phyloP scores from a whole-genome alignment of 345 rosid genomes.

The Noccaea caerulescens region DNA sequence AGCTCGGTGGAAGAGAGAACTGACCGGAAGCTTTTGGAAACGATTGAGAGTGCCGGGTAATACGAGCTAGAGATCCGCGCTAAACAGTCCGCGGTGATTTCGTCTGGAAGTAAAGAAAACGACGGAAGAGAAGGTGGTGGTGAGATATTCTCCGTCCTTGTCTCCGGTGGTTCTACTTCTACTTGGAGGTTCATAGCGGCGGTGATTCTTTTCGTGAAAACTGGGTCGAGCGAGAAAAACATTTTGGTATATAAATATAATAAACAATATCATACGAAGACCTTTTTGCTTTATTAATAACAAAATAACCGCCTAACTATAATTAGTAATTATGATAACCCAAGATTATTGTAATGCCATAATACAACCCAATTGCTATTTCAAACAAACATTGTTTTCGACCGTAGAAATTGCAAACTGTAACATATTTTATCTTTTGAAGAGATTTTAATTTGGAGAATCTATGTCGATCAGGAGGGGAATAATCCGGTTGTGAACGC shows the following conservation, averaged over 20 bases:
- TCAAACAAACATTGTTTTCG: neutral
- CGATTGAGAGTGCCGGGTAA: neutral
- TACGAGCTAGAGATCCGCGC: neutral
- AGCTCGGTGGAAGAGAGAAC: too few relatives aligned
- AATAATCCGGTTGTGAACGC: neutral
- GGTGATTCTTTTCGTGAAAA: neutral
- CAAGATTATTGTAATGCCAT: too few relatives aligned
- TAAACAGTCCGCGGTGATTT: neutral
- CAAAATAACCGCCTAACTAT: too few relatives aligned
- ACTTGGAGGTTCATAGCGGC: neutral
- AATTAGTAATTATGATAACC: too few relatives aligned
- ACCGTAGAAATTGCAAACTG: neutral
- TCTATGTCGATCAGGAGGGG: conserved; percentile 61
- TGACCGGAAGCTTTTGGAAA: neutral
- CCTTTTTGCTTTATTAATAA: too few relatives aligned
- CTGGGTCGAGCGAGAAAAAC: too few relatives aligned
- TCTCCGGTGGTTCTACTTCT: conserved; percentile 14
- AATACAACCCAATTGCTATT: too few relatives aligned
- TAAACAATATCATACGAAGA: too few relatives aligned
- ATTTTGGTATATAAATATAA: too few relatives aligned
- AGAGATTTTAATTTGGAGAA: conserved; percentile 31
- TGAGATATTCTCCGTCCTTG: too few relatives aligned
- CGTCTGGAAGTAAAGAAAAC: conserved; percentile 1
- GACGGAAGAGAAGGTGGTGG: neutral
- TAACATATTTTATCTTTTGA: too few relatives aligned